phyloP scores from a whole-genome alignment of 768 basidiomycete species.

The Porpolomopsis calyptriformis region DNA sequence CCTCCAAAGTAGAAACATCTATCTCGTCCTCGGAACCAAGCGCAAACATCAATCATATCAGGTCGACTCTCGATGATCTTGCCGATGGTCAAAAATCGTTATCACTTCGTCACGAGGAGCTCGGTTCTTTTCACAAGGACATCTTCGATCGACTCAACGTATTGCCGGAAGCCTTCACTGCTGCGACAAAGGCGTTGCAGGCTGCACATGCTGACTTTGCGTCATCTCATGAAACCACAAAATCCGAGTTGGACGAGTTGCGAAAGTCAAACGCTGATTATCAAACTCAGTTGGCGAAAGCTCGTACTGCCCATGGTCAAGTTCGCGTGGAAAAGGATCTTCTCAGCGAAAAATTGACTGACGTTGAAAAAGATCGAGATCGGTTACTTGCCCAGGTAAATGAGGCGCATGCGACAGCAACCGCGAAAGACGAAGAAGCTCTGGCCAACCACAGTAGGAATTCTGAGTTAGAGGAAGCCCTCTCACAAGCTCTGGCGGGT shows the following conservation, averaged over 20 bases:
- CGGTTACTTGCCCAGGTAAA: constrained; percentile 44
- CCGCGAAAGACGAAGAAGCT: constrained; percentile 36
- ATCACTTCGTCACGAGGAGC: constrained; percentile 36
- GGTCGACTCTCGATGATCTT: constrained; percentile 38
- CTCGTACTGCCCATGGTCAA: constrained; percentile 67
- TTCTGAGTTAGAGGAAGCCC: constrained; percentile 57
- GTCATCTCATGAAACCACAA: constrained; percentile 42
- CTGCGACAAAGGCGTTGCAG: constrained; percentile 46
- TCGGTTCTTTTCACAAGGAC: constrained; percentile 41
- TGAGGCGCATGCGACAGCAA: constrained; percentile 35
- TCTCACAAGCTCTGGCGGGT: constrained; percentile 61
- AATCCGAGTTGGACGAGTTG: constrained; percentile 61
- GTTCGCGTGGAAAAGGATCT: constrained; percentile 76
- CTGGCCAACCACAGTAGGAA: constrained; percentile 40
- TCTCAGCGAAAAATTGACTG: constrained; percentile 48
- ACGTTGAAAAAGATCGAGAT: constrained; percentile 58
- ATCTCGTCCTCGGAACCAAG: constrained; percentile 17
- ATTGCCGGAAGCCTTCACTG: constrained; percentile 50
- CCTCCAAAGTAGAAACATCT: constrained; percentile 21
- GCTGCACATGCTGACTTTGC: constrained; percentile 52
- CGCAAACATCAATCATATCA: constrained; percentile 34
- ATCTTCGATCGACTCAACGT: constrained; percentile 41
- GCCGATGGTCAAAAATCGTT: constrained; percentile 40
- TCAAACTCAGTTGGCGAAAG: constrained; percentile 65
- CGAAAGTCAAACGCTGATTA: constrained; percentile 56